Percentiles rank a stretch among this genome's conserved stretches.
phyloP scores from a whole-genome alignment of 2,329 filamentous ascomycete genomes.

The Talaromyces islandicus region DNA sequence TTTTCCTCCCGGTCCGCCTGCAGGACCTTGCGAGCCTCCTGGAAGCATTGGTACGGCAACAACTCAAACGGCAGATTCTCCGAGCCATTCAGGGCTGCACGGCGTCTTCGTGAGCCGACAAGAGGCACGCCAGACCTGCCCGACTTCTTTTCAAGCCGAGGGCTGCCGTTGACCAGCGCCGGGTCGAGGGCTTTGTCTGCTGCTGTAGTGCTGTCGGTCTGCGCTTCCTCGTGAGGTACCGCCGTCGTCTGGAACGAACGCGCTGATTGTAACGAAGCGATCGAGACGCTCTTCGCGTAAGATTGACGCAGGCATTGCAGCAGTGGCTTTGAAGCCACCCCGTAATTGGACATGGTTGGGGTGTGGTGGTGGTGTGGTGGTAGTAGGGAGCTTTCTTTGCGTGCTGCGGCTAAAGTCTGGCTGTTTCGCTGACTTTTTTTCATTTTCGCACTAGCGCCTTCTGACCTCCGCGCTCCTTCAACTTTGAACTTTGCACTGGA shows the following conservation, averaged over 20 bases:
- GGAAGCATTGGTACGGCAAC: slow-evolving; percentile 94
- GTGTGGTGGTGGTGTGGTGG: not conserved
- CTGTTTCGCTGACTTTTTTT: slow-evolving; percentile 22
- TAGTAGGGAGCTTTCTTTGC: not conserved
- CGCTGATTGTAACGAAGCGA: slow-evolving; percentile 29
- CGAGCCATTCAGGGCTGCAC: slow-evolving; percentile 62
- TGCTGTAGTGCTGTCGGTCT: slow-evolving; percentile 35
- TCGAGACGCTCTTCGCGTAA: slow-evolving; percentile 26
- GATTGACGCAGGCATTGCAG: slow-evolving; percentile 36
- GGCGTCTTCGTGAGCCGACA: slow-evolving; percentile 77
- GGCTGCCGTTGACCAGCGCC: slow-evolving; percentile 60
- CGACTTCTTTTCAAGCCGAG: slow-evolving; percentile 60
- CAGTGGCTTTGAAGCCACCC: slow-evolving; percentile 37
- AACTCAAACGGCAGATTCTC: slow-evolving; percentile 79
- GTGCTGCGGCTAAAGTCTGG: not conserved
- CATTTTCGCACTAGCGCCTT: slow-evolving; percentile 22
- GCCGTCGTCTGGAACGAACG: slow-evolving; percentile 47
- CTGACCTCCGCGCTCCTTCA: slow-evolving; percentile 25
- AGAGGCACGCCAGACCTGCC: slow-evolving; percentile 64
- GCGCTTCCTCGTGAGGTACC: slow-evolving; percentile 37
- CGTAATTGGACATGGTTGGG: slow-evolving; percentile 32
- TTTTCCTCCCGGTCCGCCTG: slow-evolving; percentile 76
- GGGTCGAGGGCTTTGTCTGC: slow-evolving; percentile 50
- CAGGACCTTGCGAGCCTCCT: slow-evolving; percentile 83
- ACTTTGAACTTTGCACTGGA: slow-evolving; percentile 13